Evolutionary conservation across 225 moss, liverwort and hornwort genomes (phyloP).

Genomic region (Pleurozium schreberi): DNA sequence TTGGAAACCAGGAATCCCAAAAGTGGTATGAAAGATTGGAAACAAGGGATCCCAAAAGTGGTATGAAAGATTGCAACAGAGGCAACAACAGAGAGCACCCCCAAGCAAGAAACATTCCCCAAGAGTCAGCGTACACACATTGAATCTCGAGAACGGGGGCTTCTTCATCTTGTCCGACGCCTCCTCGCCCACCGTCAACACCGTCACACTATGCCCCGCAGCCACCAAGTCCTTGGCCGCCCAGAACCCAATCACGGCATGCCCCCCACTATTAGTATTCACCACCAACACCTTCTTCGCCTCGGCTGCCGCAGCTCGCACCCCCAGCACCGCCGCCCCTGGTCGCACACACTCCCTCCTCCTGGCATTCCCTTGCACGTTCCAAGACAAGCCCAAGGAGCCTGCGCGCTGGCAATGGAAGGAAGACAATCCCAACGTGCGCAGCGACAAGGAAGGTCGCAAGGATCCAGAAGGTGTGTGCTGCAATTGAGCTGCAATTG

Average conservation of each 20-base stretch:
- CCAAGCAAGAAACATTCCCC: not conserved
- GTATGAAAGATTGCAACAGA: not conserved
- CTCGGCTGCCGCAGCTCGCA: constrained; percentile 29
- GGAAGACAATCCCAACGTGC: not conserved
- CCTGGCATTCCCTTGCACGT: not conserved
- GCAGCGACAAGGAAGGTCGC: constrained; percentile 15
- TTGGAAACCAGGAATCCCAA: not conserved
- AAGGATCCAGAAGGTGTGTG: not conserved
- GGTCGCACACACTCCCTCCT: not conserved
- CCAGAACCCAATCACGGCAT: constrained; percentile 95
- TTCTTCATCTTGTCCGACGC: constrained; percentile 94
- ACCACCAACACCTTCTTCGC: constrained; percentile 84
- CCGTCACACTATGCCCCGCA: constrained; percentile 68
- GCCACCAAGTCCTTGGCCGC: constrained; percentile 77
- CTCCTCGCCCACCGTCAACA: constrained; percentile 86
- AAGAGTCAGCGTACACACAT: constrained; percentile 9
- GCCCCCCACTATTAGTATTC: constrained; percentile 93
- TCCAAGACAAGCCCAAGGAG: constrained; percentile 5
- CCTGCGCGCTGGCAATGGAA: constrained; percentile 9
- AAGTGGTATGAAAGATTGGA: not conserved
- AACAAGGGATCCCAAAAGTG: not conserved
- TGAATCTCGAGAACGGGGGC: constrained; percentile 75
- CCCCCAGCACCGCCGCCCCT: not conserved
- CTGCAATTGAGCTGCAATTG: not conserved
- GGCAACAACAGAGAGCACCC: not conserved